These are phyloP conservation scores for Conidiobolus incongruus DNA, from an alignment of 371 early-diverging fungal genomes.

Conservation along the genomic window DNA sequence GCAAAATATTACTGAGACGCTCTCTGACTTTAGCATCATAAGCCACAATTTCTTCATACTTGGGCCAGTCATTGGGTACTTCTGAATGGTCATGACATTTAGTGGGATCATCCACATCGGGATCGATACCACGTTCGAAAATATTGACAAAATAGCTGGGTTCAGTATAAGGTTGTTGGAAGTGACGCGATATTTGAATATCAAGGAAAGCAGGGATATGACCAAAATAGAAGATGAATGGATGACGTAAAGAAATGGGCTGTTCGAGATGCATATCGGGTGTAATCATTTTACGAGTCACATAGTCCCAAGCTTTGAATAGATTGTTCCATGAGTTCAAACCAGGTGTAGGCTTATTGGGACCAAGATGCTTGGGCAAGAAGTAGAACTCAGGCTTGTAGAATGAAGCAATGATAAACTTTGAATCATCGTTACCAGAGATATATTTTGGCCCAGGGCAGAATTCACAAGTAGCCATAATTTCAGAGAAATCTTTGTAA, in stretches of 20 bases:
- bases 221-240: slow-evolving; percentile 76
- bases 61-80: slow-evolving; percentile 61
- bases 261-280: slow-evolving; percentile 25
- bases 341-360: too few relatives aligned
- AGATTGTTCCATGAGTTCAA: slow-evolving; percentile 30
- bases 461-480: too few relatives aligned
- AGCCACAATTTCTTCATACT: slow-evolving; percentile 23
- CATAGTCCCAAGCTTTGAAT: slow-evolving; percentile 61
- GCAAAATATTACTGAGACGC: slow-evolving; percentile 22
- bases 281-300: slow-evolving; percentile 33
- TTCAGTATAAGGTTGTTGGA: slow-evolving; percentile 24
- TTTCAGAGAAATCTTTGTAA: too few relatives aligned
- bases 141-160: slow-evolving; percentile 39
- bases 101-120: slow-evolving; percentile 59
- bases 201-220: slow-evolving; percentile 76
- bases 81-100: slow-evolving; percentile 57
- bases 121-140: slow-evolving; percentile 88
- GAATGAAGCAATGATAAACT: too few relatives aligned
- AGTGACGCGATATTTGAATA: slow-evolving; percentile 41
- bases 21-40: slow-evolving; percentile 39
- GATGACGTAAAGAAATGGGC: slow-evolving; percentile 72
- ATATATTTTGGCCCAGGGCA: too few relatives aligned
- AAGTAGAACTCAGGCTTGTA: too few relatives aligned
- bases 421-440: too few relatives aligned
- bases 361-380: too few relatives aligned